Evolutionary conservation across 1,284 basidiomycete genomes (phyloP).

Genomic region (Trametes polyzona): DNA sequence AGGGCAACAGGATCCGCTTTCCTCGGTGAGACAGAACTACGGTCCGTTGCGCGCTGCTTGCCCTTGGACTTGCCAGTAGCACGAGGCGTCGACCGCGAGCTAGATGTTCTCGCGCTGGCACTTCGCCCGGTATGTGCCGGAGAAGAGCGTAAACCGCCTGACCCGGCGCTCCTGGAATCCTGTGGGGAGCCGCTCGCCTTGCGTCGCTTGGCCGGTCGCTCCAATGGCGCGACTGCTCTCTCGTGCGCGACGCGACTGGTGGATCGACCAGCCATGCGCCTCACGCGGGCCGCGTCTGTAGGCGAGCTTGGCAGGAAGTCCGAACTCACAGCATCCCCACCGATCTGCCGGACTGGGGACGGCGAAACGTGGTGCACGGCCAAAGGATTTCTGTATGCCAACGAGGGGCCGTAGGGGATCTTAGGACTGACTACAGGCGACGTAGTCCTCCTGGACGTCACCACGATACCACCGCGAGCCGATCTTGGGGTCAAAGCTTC

Average conservation of each 20-base stretch:
- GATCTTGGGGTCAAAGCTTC: not conserved
- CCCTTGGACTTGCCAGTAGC: not conserved
- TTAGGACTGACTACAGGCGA: slow-evolving; percentile 1
- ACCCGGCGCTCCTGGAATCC: not conserved
- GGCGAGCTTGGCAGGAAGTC: slow-evolving; percentile 17
- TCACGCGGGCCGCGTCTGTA: slow-evolving; percentile 11
- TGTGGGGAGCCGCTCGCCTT: not conserved
- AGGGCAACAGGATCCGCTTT: not conserved
- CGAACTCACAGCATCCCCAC: not conserved
- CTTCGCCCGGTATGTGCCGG: not conserved
- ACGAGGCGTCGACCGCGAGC: not conserved
- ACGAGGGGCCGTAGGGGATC: not conserved
- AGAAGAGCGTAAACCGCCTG: not conserved
- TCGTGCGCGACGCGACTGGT: slow-evolving; percentile 18
- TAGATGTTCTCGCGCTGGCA: too few species aligned
- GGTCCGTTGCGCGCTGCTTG: not conserved
- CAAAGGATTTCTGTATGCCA: too few species aligned
- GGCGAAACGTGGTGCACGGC: too few species aligned
- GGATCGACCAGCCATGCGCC: slow-evolving; percentile 2
- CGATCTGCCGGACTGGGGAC: not conserved
- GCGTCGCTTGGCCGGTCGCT: slow-evolving; percentile 16
- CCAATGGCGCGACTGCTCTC: slow-evolving; percentile 1
- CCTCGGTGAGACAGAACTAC: slow-evolving; percentile 1
- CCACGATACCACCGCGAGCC: not conserved
- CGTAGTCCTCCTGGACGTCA: not conserved